Conservation (phyloP, 495 filamentous ascomycete genomes). For the Aspergillus carlsbadensis region DNA sequence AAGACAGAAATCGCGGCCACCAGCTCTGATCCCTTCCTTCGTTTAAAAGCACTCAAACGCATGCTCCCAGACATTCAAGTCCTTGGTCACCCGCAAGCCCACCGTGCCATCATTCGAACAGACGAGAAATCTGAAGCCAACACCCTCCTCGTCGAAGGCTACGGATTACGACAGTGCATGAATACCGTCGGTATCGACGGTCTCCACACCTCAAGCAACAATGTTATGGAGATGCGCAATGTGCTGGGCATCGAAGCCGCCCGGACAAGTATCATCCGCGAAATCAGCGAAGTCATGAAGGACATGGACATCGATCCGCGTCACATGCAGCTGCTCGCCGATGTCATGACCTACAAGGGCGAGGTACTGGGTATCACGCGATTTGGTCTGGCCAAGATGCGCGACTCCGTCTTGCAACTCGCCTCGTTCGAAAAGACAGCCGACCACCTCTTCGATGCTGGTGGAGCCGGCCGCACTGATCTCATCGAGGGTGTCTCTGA, state of each 20-base stretch:
- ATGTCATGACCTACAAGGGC: slow-evolving; percentile 99
- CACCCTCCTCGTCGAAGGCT: slow-evolving; percentile 88
- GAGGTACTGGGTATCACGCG: slow-evolving; percentile 97
- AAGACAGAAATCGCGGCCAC: slow-evolving; percentile 55
- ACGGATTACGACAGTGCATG: slow-evolving; percentile 86
- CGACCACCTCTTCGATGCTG: slow-evolving; percentile 95
- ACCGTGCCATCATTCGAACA: slow-evolving; percentile 85
- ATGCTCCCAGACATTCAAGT: slow-evolving; percentile 75
- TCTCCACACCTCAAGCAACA: slow-evolving; percentile 71
- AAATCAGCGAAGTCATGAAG: slow-evolving; percentile 81
- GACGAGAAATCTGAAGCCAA: slow-evolving; percentile 58
- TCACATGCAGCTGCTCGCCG: slow-evolving; percentile 97
- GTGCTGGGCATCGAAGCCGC: slow-evolving; percentile 98
- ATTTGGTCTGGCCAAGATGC: slow-evolving; percentile 95
- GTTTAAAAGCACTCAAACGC: slow-evolving; percentile 80
- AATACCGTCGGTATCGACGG: slow-evolving; percentile 85
- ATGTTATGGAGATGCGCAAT: slow-evolving; percentile 85
- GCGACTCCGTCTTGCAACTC: slow-evolving; percentile 89
- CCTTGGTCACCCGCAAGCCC: slow-evolving; percentile 80
- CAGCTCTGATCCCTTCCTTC: slow-evolving; percentile 70
- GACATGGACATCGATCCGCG: slow-evolving; percentile 96
- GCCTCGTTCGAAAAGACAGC: slow-evolving; percentile 98
- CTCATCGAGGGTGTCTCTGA: slow-evolving; percentile 89
- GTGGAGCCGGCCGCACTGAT: slow-evolving; percentile 84
- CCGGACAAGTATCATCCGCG: slow-evolving; percentile 73